phyloP scores from a whole-genome alignment of 2,329 filamentous ascomycete genomes.

The Emericellopsis cladophorae region DNA sequence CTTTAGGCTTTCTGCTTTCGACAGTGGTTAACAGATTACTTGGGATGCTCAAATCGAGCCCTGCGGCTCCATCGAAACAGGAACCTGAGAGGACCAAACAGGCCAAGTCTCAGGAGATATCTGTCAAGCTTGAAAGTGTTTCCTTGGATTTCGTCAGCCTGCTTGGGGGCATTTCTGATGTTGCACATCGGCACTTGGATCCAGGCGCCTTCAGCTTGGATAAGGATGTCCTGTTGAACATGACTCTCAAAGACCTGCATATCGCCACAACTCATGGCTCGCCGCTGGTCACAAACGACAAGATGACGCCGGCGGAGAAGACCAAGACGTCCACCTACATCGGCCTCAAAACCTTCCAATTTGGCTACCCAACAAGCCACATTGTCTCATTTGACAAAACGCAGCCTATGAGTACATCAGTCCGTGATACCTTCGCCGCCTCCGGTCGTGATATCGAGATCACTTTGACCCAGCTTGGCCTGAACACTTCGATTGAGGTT shows the following conservation, averaged over 20 bases:
- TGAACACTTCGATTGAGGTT: slow-evolving; percentile 44
- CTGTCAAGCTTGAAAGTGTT: slow-evolving; percentile 32
- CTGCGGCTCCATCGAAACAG: slow-evolving; percentile 1
- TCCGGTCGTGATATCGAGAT: slow-evolving; percentile 45
- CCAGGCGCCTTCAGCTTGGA: slow-evolving; percentile 25
- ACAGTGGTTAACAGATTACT: slow-evolving; percentile 37
- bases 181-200: slow-evolving; percentile 30
- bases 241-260: slow-evolving; percentile 31
- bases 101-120: slow-evolving; percentile 20
- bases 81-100: not conserved
- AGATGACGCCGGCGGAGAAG: slow-evolving; percentile 1
- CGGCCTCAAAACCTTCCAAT: slow-evolving; percentile 42
- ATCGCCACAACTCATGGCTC: slow-evolving; percentile 10
- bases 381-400: slow-evolving; percentile 51
- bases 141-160: slow-evolving; percentile 44
- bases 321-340: slow-evolving; percentile 18
- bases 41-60: slow-evolving; percentile 15
- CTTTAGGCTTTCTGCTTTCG: slow-evolving; percentile 40
- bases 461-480: slow-evolving; percentile 31
- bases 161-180: slow-evolving; percentile 38
- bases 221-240: slow-evolving; percentile 38
- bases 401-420: slow-evolving; percentile 44
- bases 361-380: slow-evolving; percentile 49
- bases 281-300: not conserved
- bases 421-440: slow-evolving; percentile 44